Percentiles rank a stretch among this genome's conserved stretches.
phyloP scores from a whole-genome alignment of 2,329 filamentous ascomycete genomes.

The Colletotrichum higginsianum region DNA sequence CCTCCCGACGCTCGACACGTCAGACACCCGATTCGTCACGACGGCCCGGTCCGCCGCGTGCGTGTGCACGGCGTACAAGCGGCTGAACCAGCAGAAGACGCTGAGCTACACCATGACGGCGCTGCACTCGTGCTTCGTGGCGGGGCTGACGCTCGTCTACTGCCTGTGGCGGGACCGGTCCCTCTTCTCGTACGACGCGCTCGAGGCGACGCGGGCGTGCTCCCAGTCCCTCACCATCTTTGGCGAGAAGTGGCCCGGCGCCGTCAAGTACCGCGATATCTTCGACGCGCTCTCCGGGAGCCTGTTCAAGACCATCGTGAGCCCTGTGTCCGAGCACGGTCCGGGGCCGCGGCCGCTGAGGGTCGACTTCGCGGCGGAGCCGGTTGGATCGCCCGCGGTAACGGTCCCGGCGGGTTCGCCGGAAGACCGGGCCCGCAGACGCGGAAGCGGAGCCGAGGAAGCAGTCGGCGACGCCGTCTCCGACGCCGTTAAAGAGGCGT shows the following conservation, averaged over 20 bases:
- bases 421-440: not conserved
- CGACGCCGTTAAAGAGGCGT: slow-evolving; percentile 47
- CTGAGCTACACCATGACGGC: slow-evolving; percentile 51
- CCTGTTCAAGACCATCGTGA: slow-evolving; percentile 46
- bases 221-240: slow-evolving; percentile 49
- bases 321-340: not conserved
- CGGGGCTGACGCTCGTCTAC: slow-evolving; percentile 49
- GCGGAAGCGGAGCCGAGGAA: not conserved
- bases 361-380: slow-evolving; percentile 12
- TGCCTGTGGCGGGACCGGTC: slow-evolving; percentile 47
- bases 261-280: slow-evolving; percentile 50
- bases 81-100: slow-evolving; percentile 49
- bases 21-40: slow-evolving; percentile 45
- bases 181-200: slow-evolving; percentile 46
- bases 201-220: slow-evolving; percentile 49
- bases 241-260: slow-evolving; percentile 49
- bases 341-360: not conserved
- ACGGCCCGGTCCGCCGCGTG: slow-evolving; percentile 44
- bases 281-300: slow-evolving; percentile 48
- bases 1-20: slow-evolving; percentile 44
- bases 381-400: not conserved
- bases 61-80: slow-evolving; percentile 50
- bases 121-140: slow-evolving; percentile 50
- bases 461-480: slow-evolving; percentile 39
- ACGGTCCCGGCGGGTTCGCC: not conserved